phyloP scores from a whole-genome alignment of 208 protist species.

The Acanthamoeba castellanii region DNA sequence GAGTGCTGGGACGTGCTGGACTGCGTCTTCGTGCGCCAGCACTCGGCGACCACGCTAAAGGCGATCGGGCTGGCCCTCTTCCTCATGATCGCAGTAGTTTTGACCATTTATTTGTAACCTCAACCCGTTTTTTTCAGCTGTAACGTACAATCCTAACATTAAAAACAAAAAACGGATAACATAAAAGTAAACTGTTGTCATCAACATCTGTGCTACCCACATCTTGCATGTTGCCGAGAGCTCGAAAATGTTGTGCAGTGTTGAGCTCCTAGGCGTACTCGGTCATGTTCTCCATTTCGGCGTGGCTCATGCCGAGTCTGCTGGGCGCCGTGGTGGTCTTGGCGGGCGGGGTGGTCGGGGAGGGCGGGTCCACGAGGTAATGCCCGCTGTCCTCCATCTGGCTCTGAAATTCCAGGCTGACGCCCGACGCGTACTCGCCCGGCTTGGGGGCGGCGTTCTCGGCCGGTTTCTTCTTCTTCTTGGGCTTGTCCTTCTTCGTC shows the following conservation, averaged over 20 bases:
- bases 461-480: not conserved
- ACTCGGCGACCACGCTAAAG: not conserved
- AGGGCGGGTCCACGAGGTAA: not conserved
- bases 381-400: not conserved
- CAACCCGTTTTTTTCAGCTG: not conserved
- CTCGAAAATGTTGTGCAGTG: not conserved
- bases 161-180: not conserved
- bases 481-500: not conserved
- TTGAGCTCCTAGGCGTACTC: not conserved
- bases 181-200: not conserved
- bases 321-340: not conserved
- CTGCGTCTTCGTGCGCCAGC: constrained; percentile 38
- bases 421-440: too few species aligned
- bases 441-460: not conserved
- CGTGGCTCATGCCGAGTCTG: constrained; percentile 12
- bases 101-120: not conserved
- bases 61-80: not conserved
- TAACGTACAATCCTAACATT: not conserved
- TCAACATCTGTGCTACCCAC: not conserved
- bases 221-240: not conserved
- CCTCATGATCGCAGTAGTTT: not conserved
- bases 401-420: not conserved
- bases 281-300: not conserved
- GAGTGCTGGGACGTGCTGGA: constrained; percentile 1
- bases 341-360: not conserved